Evolutionary conservation across 2,329 filamentous ascomycete genomes (phyloP).

Genomic region (Cercospora citrullina): DNA sequence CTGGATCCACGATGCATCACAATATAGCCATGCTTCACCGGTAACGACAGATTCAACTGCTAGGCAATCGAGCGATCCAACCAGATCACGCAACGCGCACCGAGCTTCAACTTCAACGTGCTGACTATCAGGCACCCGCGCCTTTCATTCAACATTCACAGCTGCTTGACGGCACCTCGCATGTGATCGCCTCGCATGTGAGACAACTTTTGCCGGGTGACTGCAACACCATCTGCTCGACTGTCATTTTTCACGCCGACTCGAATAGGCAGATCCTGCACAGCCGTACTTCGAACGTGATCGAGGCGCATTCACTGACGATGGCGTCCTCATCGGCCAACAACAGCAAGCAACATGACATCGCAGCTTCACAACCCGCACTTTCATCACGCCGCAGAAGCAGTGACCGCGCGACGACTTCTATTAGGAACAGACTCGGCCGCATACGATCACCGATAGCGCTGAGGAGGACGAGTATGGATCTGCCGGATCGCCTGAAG

Average conservation of each 20-base stretch:
- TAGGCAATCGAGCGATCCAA: not conserved
- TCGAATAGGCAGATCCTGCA: not conserved
- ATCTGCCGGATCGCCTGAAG: conserved; percentile 26
- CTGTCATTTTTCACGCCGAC: not conserved
- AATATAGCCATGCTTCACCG: conserved; percentile 16
- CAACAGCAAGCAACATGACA: conserved; percentile 12
- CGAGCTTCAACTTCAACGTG: not conserved
- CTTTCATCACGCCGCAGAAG: conserved; percentile 11
- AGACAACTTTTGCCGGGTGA: conserved; percentile 19
- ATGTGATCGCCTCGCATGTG: conserved; percentile 16
- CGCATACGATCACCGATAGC: conserved; percentile 9
- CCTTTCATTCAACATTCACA: not conserved
- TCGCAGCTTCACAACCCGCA: conserved; percentile 13
- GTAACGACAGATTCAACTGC: conserved; percentile 6
- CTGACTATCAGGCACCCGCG: not conserved
- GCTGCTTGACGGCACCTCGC: not conserved
- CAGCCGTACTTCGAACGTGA: not conserved
- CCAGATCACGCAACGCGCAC: not conserved
- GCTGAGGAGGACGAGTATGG: conserved; percentile 17
- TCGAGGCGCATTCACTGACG: not conserved
- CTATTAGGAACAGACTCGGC: conserved; percentile 3
- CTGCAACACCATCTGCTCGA: conserved; percentile 4
- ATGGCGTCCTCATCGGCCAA: conserved; percentile 17
- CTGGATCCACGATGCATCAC: conserved; percentile 9
- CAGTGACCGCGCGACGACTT: conserved; percentile 3